Base-by-base conservation (phyloP, 768 basidiomycete species). In the Basidioascus undulatus region DNA sequence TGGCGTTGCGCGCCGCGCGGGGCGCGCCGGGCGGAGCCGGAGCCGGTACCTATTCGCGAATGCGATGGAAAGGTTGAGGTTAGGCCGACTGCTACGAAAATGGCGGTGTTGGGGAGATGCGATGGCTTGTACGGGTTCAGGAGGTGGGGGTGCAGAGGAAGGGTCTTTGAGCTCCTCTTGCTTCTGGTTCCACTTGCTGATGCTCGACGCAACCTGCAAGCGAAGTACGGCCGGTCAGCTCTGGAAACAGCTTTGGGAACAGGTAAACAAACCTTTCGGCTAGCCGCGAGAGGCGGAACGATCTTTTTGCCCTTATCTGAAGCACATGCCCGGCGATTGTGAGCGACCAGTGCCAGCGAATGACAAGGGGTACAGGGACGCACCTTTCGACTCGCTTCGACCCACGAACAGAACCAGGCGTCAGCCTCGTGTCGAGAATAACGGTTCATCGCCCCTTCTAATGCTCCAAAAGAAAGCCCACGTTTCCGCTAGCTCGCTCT, bases 141-240 rank as follows among this genome's bases (percentile, higher is more conserved):
- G n/a, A n/a, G n/a, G n/a, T n/a, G n/a, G n/a, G n/a, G n/a, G n/a
- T 6, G 13, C 34, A 12, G 33, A 5, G 6, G 38, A 23, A 10
- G 18, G 8, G n/a, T n/a, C n/a, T 27, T 68, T 69, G 37, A 92
- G 66, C 52, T 84, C 87, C 59, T 76, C 76, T 59, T 89, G 82
- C 9, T 87, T 81, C 61, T 76, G 76, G 55, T 87, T 96, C 92
- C 89, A 98, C 56, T 96, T 94, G 52, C 68, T 74, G 54, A 98
- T 94, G 52, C 86, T 84, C 56, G 69, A 78, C 37, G 70, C 78
- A 34, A 74, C 79, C 82, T 92, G 54, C 16, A 54, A 32, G n/a
- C n/a, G n/a, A n/a, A n/a, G n/a, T n/a, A 42, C 42, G 28, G 37
- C 19, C 26, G 20, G 20, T 18, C 23, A 37, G 42, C 35, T 19